Evolutionary conservation across 495 filamentous ascomycete species (phyloP).

Genomic region (Aspergillus sclerotiicarbonarius): DNA sequence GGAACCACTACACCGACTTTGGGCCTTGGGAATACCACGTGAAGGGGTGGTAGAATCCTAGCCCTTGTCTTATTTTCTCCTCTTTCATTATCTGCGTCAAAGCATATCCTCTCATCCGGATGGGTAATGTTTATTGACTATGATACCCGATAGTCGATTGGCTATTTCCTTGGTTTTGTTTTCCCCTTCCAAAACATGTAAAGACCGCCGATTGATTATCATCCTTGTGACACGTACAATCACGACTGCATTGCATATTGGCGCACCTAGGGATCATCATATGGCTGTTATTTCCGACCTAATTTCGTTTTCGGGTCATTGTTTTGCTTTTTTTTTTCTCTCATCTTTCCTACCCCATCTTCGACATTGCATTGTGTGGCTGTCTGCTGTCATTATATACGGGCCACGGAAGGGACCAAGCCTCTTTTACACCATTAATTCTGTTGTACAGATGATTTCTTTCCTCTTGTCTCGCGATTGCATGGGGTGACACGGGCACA

Average conservation of each 20-base stretch:
- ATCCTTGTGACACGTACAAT: slow-evolving; percentile 43
- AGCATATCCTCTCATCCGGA: slow-evolving; percentile 21
- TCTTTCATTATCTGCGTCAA: slow-evolving; percentile 19
- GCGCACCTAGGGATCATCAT: slow-evolving; percentile 38
- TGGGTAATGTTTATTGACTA: slow-evolving; percentile 30
- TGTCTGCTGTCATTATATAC: slow-evolving; percentile 28
- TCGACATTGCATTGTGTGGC: slow-evolving; percentile 27
- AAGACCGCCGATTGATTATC: slow-evolving; percentile 27
- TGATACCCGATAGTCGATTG: slow-evolving; percentile 28
- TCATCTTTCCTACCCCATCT: slow-evolving; percentile 4
- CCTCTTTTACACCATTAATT: slow-evolving; percentile 36
- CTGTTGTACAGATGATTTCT: slow-evolving; percentile 43
- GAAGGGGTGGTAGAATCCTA: slow-evolving; percentile 59
- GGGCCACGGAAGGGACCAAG: slow-evolving; percentile 12
- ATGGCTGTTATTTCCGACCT: slow-evolving; percentile 36
- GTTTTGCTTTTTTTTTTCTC: slow-evolving; percentile 24
- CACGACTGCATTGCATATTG: slow-evolving; percentile 50
- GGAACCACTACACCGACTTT: slow-evolving; percentile 63
- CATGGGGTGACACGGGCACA: slow-evolving; percentile 18
- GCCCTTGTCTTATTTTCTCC: slow-evolving; percentile 10
- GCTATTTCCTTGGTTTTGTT: slow-evolving; percentile 13
- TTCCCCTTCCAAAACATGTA: slow-evolving; percentile 10
- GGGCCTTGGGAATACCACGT: slow-evolving; percentile 68
- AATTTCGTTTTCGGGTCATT: slow-evolving; percentile 25
- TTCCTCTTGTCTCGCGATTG: slow-evolving; percentile 18